A percentile compares a stretch with the other conserved stretches of the same genome.
phyloP scores from a whole-genome alignment of 1,139 yeast species.

The Blastobotrys persicus region DNA sequence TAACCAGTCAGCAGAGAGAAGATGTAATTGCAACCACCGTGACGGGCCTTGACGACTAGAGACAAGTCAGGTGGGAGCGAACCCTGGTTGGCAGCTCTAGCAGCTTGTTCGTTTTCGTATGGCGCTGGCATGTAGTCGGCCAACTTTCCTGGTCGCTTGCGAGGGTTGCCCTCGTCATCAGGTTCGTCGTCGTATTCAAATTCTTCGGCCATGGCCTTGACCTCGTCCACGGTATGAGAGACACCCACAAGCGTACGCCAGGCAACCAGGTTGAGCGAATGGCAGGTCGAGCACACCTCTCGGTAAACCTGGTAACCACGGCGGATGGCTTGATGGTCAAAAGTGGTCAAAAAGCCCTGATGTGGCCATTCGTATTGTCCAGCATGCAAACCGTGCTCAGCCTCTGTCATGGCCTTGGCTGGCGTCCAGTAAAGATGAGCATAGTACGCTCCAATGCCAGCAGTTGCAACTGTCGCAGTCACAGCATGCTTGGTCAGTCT shows the following conservation, averaged over 20 bases:
- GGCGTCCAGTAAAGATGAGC: constrained; percentile 34
- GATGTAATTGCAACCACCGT: constrained; percentile 95
- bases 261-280: constrained; percentile 92
- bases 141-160: constrained; percentile 97
- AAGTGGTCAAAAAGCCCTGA: constrained; percentile 80
- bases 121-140: constrained; percentile 96
- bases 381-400: constrained; percentile 98
- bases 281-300: constrained; percentile 99
- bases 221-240: constrained; percentile 88
- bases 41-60: constrained; percentile 97
- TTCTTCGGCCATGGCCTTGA: constrained; percentile 91
- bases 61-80: constrained; percentile 98
- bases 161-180: constrained; percentile 98
- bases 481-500: constrained; percentile 36
- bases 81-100: constrained; percentile 99
- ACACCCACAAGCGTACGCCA: constrained; percentile 99
- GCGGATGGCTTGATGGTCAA: constrained; percentile 95
- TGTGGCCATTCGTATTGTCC: constrained; percentile 94
- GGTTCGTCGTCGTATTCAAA: constrained; percentile 99
- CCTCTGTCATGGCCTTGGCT: constrained; percentile 97
- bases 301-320: constrained; percentile 99
- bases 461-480: constrained; percentile 33
- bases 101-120: constrained; percentile 96
- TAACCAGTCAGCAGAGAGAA: constrained; percentile 95
- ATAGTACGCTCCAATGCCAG: constrained; percentile 35